A percentile compares a stretch with the other conserved stretches of the same genome.
phyloP scores from a whole-genome alignment of 2,329 filamentous ascomycete species.

The Phialemonium atrogriseum region DNA sequence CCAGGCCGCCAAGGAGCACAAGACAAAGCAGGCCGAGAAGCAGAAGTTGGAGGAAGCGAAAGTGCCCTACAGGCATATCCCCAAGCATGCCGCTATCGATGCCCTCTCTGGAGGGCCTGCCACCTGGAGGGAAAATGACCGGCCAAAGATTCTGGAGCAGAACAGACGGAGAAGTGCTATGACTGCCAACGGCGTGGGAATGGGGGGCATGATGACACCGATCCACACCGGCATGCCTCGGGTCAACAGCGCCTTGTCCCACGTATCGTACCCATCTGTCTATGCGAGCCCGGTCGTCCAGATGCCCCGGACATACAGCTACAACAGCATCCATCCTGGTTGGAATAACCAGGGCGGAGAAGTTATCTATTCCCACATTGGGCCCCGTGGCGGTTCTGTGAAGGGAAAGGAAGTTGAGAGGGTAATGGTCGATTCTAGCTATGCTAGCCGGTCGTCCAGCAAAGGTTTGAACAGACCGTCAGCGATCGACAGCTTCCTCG shows the following conservation, averaged over 20 bases:
- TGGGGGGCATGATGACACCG: conserved; percentile 17
- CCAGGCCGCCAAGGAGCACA: conserved; percentile 47
- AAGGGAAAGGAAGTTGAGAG: conserved; percentile 36
- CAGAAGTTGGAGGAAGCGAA: conserved; percentile 32
- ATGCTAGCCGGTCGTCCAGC: conserved; percentile 27
- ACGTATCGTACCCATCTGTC: conserved; percentile 36
- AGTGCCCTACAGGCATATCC: conserved; percentile 49
- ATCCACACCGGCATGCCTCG: conserved; percentile 32
- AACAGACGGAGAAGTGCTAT: conserved; percentile 42
- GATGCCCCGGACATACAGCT: conserved; percentile 35
- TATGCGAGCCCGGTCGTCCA: conserved; percentile 29
- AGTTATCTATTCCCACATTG: conserved; percentile 19
- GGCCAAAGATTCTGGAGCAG: conserved; percentile 38
- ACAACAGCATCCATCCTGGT: conserved; percentile 27
- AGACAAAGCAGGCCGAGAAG: conserved; percentile 37
- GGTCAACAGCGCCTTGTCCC: conserved; percentile 37
- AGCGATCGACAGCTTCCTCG: conserved; percentile 5
- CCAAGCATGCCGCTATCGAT: conserved; percentile 53
- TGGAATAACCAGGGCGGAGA: conserved; percentile 21
- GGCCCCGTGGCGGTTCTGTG: conserved; percentile 13
- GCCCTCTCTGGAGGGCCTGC: conserved; percentile 46
- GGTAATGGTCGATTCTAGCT: conserved; percentile 21
- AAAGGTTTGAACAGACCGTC: conserved; percentile 22
- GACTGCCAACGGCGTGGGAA: conserved; percentile 26
- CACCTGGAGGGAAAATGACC: conserved; percentile 39